These are phyloP conservation scores for Graphium sp. DNA, from an alignment of 2,329 filamentous ascomycete genomes.

Conservation along the genomic window DNA sequence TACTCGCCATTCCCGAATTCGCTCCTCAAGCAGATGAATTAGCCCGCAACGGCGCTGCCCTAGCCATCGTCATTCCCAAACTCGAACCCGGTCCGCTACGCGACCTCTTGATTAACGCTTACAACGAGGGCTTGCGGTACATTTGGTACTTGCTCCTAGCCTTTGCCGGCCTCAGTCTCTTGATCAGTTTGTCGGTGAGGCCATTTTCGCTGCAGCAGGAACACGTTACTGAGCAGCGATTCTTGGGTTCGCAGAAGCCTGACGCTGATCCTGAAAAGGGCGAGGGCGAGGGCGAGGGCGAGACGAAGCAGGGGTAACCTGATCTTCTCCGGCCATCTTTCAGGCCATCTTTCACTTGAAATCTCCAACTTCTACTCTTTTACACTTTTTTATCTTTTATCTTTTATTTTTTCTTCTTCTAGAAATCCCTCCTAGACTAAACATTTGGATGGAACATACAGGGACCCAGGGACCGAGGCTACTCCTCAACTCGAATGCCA, in stretches of 20 bases:
- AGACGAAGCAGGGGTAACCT: not conserved
- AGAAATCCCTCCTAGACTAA: too few species aligned
- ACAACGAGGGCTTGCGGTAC: slow-evolving; percentile 13
- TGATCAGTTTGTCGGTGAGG: slow-evolving; percentile 14
- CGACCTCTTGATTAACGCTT: slow-evolving; percentile 13
- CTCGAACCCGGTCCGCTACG: slow-evolving; percentile 20
- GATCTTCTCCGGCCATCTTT: too few species aligned
- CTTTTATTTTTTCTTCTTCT: too few species aligned
- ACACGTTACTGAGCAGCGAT: slow-evolving; percentile 12
- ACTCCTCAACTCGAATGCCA: too few species aligned
- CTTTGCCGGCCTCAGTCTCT: slow-evolving; percentile 12
- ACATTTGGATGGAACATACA: too few species aligned
- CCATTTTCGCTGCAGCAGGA: slow-evolving; percentile 14
- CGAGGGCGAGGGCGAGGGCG: not conserved
- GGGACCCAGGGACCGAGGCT: too few species aligned
- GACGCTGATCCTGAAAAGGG: too few species aligned
- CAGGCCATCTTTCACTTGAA: too few species aligned
- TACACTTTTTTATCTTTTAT: too few species aligned
- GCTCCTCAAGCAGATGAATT: slow-evolving; percentile 23
- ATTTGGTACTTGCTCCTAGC: slow-evolving; percentile 16
- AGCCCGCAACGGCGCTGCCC: slow-evolving; percentile 37
- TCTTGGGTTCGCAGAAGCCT: slow-evolving; percentile 7
- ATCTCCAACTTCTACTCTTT: too few species aligned
- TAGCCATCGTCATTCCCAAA: slow-evolving; percentile 39
- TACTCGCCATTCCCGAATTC: slow-evolving; percentile 28